phyloP scores from a whole-genome alignment of 2,329 filamentous ascomycete genomes.

The Nigrospora oryzae region DNA sequence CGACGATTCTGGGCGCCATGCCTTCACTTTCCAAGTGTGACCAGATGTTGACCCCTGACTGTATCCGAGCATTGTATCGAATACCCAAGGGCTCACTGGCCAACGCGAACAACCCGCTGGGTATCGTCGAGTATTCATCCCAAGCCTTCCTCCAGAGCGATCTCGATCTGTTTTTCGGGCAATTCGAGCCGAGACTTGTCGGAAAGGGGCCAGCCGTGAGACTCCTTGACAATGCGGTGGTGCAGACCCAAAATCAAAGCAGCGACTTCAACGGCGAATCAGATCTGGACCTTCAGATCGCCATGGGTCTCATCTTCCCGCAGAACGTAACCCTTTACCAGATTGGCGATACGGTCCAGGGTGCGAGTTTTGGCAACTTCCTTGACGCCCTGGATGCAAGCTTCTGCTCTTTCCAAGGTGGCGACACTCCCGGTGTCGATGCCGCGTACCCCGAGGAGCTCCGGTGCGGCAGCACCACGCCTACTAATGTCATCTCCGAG shows the following conservation, averaged over 20 bases:
- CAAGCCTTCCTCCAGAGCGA: conserved; percentile 44
- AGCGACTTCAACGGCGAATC: conserved; percentile 39
- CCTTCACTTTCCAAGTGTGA: conserved; percentile 33
- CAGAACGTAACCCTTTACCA: conserved; percentile 42
- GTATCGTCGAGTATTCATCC: conserved; percentile 45
- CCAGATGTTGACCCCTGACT: conserved; percentile 46
- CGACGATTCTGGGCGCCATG: conserved; percentile 17
- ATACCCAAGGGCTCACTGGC: conserved; percentile 25
- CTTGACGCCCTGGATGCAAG: conserved; percentile 33
- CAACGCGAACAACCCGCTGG: conserved; percentile 35
- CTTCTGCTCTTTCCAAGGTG: conserved; percentile 34
- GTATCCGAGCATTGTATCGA: conserved; percentile 39
- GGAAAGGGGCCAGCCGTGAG: conserved; percentile 27
- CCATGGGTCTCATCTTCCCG: conserved; percentile 42
- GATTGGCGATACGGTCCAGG: conserved; percentile 23
- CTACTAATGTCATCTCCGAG: conserved; percentile 45
- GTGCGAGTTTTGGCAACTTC: conserved; percentile 33
- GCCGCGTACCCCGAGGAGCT: conserved; percentile 18
- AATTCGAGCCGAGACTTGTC: conserved; percentile 30
- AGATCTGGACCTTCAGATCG: conserved; percentile 45
- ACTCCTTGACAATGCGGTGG: conserved; percentile 23
- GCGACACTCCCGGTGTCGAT: conserved; percentile 27
- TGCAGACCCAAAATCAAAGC: conserved; percentile 24
- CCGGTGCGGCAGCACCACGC: conserved; percentile 13
- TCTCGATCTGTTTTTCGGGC: conserved; percentile 37